A percentile compares a stretch with the other conserved stretches of the same genome.
phyloP scores from a whole-genome alignment of 2,329 filamentous ascomycete species.

The Xylariaceae sp. region DNA sequence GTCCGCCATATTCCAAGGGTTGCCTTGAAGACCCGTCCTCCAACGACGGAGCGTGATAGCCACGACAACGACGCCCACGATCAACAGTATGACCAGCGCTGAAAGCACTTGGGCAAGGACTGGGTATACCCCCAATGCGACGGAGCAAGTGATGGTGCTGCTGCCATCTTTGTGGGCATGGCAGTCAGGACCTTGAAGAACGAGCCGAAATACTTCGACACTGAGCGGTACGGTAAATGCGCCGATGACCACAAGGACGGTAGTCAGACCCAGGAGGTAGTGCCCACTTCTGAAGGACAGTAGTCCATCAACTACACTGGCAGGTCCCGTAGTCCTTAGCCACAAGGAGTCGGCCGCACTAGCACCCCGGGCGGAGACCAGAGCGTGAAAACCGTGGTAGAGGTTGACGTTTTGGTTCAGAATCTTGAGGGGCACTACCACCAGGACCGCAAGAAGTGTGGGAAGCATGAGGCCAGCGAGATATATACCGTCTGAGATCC shows the following conservation, averaged over 20 bases:
- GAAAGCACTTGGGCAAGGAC: conserved; percentile 29
- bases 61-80: conserved; percentile 27
- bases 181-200: conserved; percentile 33
- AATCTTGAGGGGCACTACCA: conserved; percentile 34
- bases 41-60: conserved; percentile 28
- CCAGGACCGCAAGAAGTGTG: conserved; percentile 30
- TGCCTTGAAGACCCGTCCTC: conserved; percentile 34
- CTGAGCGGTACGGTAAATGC: conserved; percentile 36
- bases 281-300: conserved; percentile 31
- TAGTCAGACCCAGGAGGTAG: conserved; percentile 34
- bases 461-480: conserved; percentile 35
- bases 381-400: conserved; percentile 38
- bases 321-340: conserved; percentile 36
- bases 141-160: conserved; percentile 27
- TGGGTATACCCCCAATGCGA: conserved; percentile 32
- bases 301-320: conserved; percentile 33
- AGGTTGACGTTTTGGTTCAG: conserved; percentile 34
- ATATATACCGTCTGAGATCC: conserved; percentile 29
- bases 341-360: conserved; percentile 37
- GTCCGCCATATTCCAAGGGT: conserved; percentile 37
- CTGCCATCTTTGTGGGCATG: neutral
- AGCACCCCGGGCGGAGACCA: conserved; percentile 34
- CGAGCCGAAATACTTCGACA: conserved; percentile 36
- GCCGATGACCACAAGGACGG: conserved; percentile 31
- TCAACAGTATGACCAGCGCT: conserved; percentile 30